These are phyloP conservation scores for Septoria petroselini DNA, from an alignment of 2,329 filamentous ascomycete species.

Conservation along the genomic window DNA sequence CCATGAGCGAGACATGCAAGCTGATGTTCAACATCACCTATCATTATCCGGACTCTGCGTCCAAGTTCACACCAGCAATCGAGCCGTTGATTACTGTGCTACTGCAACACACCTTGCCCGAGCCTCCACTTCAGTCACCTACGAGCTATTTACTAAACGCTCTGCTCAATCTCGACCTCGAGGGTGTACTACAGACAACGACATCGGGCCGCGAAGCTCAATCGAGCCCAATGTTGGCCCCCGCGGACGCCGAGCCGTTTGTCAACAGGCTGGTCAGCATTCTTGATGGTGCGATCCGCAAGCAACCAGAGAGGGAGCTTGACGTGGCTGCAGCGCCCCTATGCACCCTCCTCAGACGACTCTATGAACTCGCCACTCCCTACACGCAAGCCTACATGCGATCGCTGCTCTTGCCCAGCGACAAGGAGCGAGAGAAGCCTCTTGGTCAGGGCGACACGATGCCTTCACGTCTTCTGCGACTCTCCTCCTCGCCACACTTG, in stretches of 20 bases:
- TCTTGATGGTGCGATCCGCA: constrained; percentile 62
- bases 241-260: constrained; percentile 57
- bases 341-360: constrained; percentile 66
- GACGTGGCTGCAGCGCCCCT: constrained; percentile 61
- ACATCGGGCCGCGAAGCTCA: constrained; percentile 22
- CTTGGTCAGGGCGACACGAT: constrained; percentile 73
- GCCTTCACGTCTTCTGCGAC: constrained; percentile 70
- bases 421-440: constrained; percentile 70
- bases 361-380: constrained; percentile 68
- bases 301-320: constrained; percentile 66
- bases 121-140: constrained; percentile 69
- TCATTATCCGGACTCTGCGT: constrained; percentile 61
- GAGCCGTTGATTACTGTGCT: constrained; percentile 70
- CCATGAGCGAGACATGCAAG: constrained; percentile 79
- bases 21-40: constrained; percentile 85
- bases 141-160: constrained; percentile 73
- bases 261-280: constrained; percentile 66
- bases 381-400: constrained; percentile 62
- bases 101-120: constrained; percentile 55
- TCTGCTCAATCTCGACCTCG: constrained; percentile 72
- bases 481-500: constrained; percentile 70
- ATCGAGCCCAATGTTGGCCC: constrained; percentile 63
- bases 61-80: constrained; percentile 65
- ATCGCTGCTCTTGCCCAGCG: constrained; percentile 67
- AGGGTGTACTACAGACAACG: constrained; percentile 34